A percentile compares a stretch with the other conserved stretches of the same genome.
Conservation (phyloP, 495 filamentous ascomycete species). For the Jackrogersella multiformis region DNA sequence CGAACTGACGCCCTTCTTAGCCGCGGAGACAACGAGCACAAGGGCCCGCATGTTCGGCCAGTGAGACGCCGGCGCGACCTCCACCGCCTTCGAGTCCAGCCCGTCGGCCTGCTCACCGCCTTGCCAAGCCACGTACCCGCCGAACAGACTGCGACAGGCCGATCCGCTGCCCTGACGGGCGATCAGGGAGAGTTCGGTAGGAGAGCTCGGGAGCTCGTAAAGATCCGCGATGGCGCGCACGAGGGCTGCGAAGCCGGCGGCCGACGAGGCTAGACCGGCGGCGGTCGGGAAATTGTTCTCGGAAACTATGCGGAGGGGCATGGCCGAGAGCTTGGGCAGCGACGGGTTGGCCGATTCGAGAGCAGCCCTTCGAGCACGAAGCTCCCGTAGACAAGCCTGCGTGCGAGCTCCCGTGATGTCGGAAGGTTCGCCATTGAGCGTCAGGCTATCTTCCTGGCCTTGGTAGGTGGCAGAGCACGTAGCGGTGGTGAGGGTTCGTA, state of each 20-base stretch:
- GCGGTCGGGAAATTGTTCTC: conserved; percentile 99
- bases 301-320: conserved; percentile 82
- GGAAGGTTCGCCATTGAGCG: conserved; percentile 83
- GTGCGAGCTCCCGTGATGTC: conserved; percentile 87
- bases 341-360: conserved; percentile 76
- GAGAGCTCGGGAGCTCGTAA: conserved; percentile 80
- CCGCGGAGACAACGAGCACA: conserved; percentile 87
- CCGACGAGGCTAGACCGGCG: conserved; percentile 91
- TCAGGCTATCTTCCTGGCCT: conserved; percentile 71
- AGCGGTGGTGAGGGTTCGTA: conserved; percentile 95
- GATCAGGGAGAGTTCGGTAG: conserved; percentile 83
- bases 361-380: conserved; percentile 76
- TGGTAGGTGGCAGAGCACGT: conserved; percentile 84
- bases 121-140: conserved; percentile 95
- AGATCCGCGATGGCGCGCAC: conserved; percentile 92
- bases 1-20: conserved; percentile 92
- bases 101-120: conserved; percentile 77
- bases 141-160: conserved; percentile 89
- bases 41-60: conserved; percentile 96
- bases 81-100: conserved; percentile 81
- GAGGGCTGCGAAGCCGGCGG: conserved; percentile 93
- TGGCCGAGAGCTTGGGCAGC: conserved; percentile 77
- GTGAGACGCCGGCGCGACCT: conserved; percentile 84
- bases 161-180: conserved; percentile 96
- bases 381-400: conserved; percentile 86